Base-by-base conservation (phyloP, 2,329 filamentous ascomycete genomes). In the Sporothrix pseudoabietina region DNA sequence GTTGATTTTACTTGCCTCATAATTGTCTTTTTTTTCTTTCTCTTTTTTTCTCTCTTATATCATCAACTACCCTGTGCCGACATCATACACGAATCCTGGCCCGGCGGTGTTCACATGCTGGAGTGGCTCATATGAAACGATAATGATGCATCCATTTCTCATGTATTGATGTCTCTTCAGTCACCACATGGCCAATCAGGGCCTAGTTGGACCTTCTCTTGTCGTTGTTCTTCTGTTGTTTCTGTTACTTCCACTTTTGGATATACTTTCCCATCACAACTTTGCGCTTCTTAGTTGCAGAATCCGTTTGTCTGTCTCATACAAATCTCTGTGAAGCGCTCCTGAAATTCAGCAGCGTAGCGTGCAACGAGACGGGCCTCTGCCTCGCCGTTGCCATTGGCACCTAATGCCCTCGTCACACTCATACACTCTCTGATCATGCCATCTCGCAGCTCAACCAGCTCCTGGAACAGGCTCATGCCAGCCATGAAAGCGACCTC, bases 51-150 rank as follows among this genome's bases (percentile, higher is more conserved):
- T 54, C 30, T 7, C 52, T 77, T 22, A 76, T 78, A 77, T 77
- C 73, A 78, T 78, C 74, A 76, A 77, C 75, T 77, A 77, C 55
- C 77, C 77, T 7, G 73, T 77, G 49, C 76, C 76, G 19, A 78
- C 76, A 2, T 74, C 75, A 1, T 78, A 78, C 71, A 72, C 32
- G 6, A 78, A 77, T 69, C 77, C 76, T 1, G 74, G 74, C 14
- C 74, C 74, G 41, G n/a, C 41, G n/a, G 66, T 71, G 30, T 75
- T 75, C 32, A 75, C 69, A 30, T 74, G 75, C n/a, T 73, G 44
- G 44, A 35, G 0, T 22, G 26, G 35, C 8, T 10, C 16, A 8
- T 57, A 16, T 26, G 49, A 26, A 6, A 55, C 12, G 52, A 8
- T 55, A 30, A 30, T 55, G 8, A 22, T 55, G 8, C 14, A 55